Conservation (phyloP, 2,329 filamentous ascomycete species). For the Microdochium bolleyi region DNA sequence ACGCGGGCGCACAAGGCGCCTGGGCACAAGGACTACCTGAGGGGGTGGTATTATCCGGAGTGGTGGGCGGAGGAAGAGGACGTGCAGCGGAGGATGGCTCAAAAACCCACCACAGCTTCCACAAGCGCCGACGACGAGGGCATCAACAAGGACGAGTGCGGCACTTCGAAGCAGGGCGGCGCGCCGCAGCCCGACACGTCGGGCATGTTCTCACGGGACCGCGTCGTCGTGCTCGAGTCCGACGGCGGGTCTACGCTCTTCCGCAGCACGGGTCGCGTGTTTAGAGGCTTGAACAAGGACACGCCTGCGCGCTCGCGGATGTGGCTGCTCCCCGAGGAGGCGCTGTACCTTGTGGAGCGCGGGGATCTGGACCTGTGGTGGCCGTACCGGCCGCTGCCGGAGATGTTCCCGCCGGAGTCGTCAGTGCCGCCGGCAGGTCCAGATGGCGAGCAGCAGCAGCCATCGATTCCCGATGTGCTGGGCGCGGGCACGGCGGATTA, state of each 20-base stretch:
- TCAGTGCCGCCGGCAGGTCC: neutral
- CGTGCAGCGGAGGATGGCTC: constrained; percentile 6
- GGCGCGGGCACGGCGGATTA: constrained; percentile 26
- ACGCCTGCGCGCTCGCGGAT: constrained; percentile 50
- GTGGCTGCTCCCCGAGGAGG: constrained; percentile 89
- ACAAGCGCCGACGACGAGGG: constrained; percentile 10
- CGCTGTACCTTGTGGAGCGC: constrained; percentile 80
- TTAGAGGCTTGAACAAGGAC: constrained; percentile 45
- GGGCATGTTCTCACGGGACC: constrained; percentile 30
- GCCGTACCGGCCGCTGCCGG: constrained; percentile 50
- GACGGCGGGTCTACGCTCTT: constrained; percentile 65
- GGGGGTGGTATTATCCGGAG: constrained; percentile 69
- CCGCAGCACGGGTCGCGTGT: constrained; percentile 64
- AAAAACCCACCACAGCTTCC: constrained; percentile 7
- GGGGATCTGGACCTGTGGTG: constrained; percentile 84
- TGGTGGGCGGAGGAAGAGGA: constrained; percentile 29
- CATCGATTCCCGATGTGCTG: constrained; percentile 21
- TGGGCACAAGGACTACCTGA: constrained; percentile 43
- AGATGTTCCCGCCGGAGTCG: constrained; percentile 30
- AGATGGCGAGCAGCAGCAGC: constrained; percentile 19
- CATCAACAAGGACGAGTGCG: constrained; percentile 12
- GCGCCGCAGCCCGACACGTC: constrained; percentile 23
- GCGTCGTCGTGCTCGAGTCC: constrained; percentile 58
- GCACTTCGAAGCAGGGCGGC: too few species aligned
- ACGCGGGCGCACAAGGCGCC: constrained; percentile 62